These are phyloP conservation scores for Neurospora sp. DNA, from an alignment of 495 filamentous ascomycete genomes.

Conservation along the genomic window DNA sequence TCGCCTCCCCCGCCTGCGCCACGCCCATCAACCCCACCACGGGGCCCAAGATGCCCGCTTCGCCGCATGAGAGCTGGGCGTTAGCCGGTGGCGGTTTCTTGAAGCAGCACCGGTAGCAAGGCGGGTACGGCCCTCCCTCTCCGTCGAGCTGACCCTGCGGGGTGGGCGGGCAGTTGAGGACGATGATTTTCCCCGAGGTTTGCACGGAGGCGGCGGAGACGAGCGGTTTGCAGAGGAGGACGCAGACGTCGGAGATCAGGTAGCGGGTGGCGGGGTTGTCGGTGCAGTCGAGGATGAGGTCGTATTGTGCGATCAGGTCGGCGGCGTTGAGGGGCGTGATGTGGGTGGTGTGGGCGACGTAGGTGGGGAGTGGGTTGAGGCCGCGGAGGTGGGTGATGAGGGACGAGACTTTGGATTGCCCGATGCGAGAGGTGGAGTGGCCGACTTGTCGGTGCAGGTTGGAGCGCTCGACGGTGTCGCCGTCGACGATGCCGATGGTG, in stretches of 20 bases:
- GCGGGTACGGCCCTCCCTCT: slow-evolving; percentile 36
- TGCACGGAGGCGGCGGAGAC: slow-evolving; percentile 81
- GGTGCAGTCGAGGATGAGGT: slow-evolving; percentile 86
- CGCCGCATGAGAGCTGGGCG: slow-evolving; percentile 71
- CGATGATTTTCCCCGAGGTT: slow-evolving; percentile 82
- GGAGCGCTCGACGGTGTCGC: slow-evolving; percentile 75
- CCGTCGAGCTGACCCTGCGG: slow-evolving; percentile 24
- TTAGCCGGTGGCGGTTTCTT: slow-evolving; percentile 73
- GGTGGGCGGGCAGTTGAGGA: slow-evolving; percentile 58
- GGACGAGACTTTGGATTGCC: slow-evolving; percentile 73
- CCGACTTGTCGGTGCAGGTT: slow-evolving; percentile 92
- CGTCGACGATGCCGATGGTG: slow-evolving; percentile 75
- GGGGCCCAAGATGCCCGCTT: slow-evolving; percentile 84
- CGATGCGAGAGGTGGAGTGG: slow-evolving; percentile 59
- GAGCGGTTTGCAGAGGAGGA: slow-evolving; percentile 67
- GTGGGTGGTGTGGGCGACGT: slow-evolving; percentile 48
- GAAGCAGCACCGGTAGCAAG: slow-evolving; percentile 93
- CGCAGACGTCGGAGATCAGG: slow-evolving; percentile 81
- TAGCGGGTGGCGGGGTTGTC: slow-evolving; percentile 89
- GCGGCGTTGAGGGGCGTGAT: slow-evolving; percentile 56
- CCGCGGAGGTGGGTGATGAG: slow-evolving; percentile 55
- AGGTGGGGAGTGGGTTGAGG: slow-evolving; percentile 59
- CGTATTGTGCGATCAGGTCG: slow-evolving; percentile 54
- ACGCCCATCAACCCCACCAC: slow-evolving; percentile 94
- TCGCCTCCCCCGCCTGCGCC: slow-evolving; percentile 77